phyloP scores from a whole-genome alignment of 2,329 filamentous ascomycete genomes.

The Cytospora piceicola region DNA sequence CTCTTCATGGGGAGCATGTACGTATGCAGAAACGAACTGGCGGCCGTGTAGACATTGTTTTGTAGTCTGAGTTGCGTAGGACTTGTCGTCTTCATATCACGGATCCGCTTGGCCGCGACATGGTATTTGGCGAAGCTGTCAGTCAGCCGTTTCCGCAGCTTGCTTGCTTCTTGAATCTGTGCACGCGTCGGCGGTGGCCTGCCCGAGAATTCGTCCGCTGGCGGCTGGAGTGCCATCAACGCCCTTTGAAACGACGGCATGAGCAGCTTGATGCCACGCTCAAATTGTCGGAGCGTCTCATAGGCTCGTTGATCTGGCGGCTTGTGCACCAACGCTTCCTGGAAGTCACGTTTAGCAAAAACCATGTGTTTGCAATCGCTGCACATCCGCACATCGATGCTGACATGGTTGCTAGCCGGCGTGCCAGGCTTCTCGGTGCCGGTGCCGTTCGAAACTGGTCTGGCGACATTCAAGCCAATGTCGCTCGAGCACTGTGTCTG shows the following conservation, averaged over 20 bases:
- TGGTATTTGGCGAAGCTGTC: constrained; percentile 91
- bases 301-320: constrained; percentile 80
- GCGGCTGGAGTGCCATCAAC: constrained; percentile 69
- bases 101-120: constrained; percentile 75
- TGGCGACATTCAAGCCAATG: constrained; percentile 73
- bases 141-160: constrained; percentile 85
- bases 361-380: constrained; percentile 75
- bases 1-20: constrained; percentile 89
- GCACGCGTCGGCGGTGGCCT: constrained; percentile 56
- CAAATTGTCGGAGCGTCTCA: constrained; percentile 82
- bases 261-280: constrained; percentile 80
- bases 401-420: constrained; percentile 54
- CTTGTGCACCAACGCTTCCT: constrained; percentile 67
- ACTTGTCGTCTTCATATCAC: constrained; percentile 75
- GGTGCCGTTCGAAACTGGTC: constrained; percentile 29
- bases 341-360: constrained; percentile 74
- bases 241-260: constrained; percentile 84
- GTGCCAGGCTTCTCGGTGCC: constrained; percentile 49
- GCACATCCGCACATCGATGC: constrained; percentile 87
- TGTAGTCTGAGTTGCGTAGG: constrained; percentile 76
- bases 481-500: constrained; percentile 84
- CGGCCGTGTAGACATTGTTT: constrained; percentile 79
- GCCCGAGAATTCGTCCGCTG: constrained; percentile 43
- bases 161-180: constrained; percentile 83
- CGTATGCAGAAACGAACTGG: constrained; percentile 80